Conservation (phyloP, 441 rosid genomes). For the Erodium trifolium region DNA sequence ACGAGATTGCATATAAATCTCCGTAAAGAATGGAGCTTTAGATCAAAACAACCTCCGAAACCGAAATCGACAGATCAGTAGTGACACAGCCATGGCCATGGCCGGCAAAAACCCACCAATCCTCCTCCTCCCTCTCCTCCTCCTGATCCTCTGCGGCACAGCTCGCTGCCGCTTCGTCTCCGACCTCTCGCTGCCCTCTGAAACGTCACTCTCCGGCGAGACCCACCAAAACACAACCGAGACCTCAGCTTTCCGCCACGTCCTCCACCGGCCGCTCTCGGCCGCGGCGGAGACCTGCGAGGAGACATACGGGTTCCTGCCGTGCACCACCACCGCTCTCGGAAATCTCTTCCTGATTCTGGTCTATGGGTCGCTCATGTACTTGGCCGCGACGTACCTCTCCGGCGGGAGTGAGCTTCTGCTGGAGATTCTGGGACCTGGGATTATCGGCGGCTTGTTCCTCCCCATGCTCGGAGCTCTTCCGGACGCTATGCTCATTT, state of each 20-base stretch:
- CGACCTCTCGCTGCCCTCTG: conserved; percentile 12
- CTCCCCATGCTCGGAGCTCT: conserved; percentile 89
- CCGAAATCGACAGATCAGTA: background rate
- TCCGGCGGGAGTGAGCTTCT: conserved; percentile 85
- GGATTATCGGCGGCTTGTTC: conserved; percentile 80
- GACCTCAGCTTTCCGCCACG: background rate
- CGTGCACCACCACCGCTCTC: conserved; percentile 64
- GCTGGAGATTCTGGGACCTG: conserved; percentile 86
- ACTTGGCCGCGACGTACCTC: conserved; percentile 65
- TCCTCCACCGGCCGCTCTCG: conserved; percentile 9
- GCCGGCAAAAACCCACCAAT: background rate
- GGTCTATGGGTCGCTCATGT: conserved; percentile 83
- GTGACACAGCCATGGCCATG: background rate
- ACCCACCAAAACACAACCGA: background rate
- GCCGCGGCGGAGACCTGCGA: conserved; percentile 48
- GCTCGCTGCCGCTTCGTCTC: conserved; percentile 23
- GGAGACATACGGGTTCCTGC: conserved; percentile 84
- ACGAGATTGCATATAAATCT: background rate
- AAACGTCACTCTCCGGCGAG: conserved; percentile 27
- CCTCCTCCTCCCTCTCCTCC: background rate
- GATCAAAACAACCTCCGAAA: background rate
- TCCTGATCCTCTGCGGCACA: conserved; percentile 20
- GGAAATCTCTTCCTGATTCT: conserved; percentile 76
- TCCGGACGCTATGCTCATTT: conserved; percentile 93
- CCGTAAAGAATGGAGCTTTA: background rate